These are phyloP conservation scores for Talaromyces sp. DNA, from an alignment of 2,329 filamentous ascomycete genomes.

Conservation along the genomic window DNA sequence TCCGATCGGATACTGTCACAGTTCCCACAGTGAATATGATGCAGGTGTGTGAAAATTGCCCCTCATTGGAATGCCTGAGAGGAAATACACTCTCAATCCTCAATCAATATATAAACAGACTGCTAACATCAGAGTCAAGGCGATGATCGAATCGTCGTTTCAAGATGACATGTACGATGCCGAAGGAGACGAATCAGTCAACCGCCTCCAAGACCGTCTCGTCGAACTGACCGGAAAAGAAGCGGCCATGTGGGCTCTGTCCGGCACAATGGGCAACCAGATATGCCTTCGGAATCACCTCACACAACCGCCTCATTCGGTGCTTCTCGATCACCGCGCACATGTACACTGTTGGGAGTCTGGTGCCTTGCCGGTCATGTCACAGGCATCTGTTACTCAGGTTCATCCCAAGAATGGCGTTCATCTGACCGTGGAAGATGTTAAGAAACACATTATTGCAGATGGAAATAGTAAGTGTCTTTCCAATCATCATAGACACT, in stretches of 20 bases:
- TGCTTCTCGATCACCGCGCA: conserved; percentile 29
- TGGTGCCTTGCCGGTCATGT: conserved; percentile 24
- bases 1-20: conserved; percentile 24
- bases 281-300: conserved; percentile 30
- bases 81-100: neutral
- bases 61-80: neutral
- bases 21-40: conserved; percentile 23
- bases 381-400: conserved; percentile 26
- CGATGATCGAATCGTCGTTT: conserved; percentile 27
- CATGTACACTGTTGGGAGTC: conserved; percentile 30
- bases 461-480: conserved; percentile 21
- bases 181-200: conserved; percentile 23
- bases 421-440: conserved; percentile 30
- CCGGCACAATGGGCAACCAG: conserved; percentile 39
- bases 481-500: no score
- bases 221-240: conserved; percentile 28
- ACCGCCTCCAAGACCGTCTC: conserved; percentile 25
- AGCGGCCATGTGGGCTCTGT: conserved; percentile 27
- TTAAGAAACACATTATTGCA: conserved; percentile 22
- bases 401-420: conserved; percentile 27
- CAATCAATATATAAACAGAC: neutral
- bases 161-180: conserved; percentile 32
- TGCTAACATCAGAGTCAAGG: conserved; percentile 15
- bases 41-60: conserved; percentile 16
- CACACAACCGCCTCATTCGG: conserved; percentile 27